These are phyloP conservation scores for Scytalidium lignicola DNA, from an alignment of 2,329 filamentous ascomycete genomes.

Conservation along the genomic window DNA sequence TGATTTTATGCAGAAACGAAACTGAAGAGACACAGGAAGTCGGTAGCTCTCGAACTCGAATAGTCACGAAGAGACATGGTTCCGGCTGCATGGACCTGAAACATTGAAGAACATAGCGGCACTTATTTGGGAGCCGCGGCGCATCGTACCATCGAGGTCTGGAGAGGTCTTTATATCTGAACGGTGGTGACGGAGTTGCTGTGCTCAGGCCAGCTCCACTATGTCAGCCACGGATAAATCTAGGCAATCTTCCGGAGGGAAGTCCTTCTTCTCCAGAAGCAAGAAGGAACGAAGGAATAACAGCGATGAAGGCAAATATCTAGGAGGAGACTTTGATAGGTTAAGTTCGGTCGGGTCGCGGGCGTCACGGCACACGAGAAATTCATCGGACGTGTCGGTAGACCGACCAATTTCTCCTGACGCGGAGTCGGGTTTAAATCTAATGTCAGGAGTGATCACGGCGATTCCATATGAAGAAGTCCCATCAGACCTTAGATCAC, in stretches of 20 bases:
- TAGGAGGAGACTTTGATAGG: conserved; percentile 52
- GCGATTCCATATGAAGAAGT: conserved; percentile 81
- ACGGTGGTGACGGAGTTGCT: conserved; percentile 14
- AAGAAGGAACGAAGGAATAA: conserved; percentile 66
- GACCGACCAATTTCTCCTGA: conserved; percentile 63
- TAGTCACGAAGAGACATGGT: conserved; percentile 21
- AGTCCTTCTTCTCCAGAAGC: conserved; percentile 87
- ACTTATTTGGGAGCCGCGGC: conserved; percentile 15
- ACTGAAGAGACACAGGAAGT: conserved; percentile 6
- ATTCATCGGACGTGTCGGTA: conserved; percentile 66
- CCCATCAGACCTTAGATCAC: conserved; percentile 59
- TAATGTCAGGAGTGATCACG: conserved; percentile 77
- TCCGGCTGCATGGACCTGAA: conserved; percentile 18
- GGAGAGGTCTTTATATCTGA: conserved; percentile 9
- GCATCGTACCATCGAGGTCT: conserved; percentile 5
- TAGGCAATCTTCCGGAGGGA: conserved; percentile 70
- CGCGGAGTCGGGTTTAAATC: conserved; percentile 59
- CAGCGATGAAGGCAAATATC: conserved; percentile 53
- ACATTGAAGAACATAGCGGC: conserved; percentile 21
- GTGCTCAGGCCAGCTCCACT: conserved; percentile 7
- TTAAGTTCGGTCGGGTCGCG: conserved; percentile 59
- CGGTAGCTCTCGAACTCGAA: conserved; percentile 4
- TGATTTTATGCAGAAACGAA: conserved; percentile 10
- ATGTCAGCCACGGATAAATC: conserved; percentile 70
- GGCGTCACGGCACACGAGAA: conserved; percentile 70